These are phyloP conservation scores for Hypoxylon sp. DNA, from an alignment of 2,329 filamentous ascomycete species.

Conservation along the genomic window DNA sequence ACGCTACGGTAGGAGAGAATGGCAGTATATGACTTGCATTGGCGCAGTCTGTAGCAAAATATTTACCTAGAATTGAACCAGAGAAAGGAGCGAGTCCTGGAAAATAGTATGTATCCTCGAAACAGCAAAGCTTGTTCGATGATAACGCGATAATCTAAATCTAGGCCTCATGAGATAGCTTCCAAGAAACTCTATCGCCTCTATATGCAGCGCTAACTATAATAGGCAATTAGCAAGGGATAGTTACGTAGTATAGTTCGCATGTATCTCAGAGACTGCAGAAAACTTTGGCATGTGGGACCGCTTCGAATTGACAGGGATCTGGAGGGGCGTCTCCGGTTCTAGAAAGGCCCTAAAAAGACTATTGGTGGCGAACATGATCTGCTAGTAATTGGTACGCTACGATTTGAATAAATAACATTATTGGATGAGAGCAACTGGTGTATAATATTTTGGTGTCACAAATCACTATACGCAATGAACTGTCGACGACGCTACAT, in stretches of 20 bases:
- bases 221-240: conserved; percentile 31
- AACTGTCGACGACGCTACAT: neutral
- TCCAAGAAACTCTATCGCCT: conserved; percentile 27
- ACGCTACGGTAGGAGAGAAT: conserved; percentile 13
- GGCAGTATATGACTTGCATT: conserved; percentile 23
- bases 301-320: conserved; percentile 29
- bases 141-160: conserved; percentile 41
- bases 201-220: conserved; percentile 22
- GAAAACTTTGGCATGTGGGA: conserved; percentile 32
- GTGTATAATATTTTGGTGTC: conserved; percentile 36
- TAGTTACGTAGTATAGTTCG: conserved; percentile 36
- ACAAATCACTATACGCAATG: conserved; percentile 18
- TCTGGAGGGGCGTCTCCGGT: conserved; percentile 40
- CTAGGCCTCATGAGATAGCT: conserved; percentile 34
- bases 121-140: conserved; percentile 32
- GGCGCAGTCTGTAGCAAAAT: neutral
- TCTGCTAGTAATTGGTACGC: conserved; percentile 3
- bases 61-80: conserved; percentile 15
- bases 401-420: conserved; percentile 17
- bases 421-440: conserved; percentile 30
- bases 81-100: conserved; percentile 2
- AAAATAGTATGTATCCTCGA: conserved; percentile 14
- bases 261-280: neutral
- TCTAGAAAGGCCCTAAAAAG: conserved; percentile 36
- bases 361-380: conserved; percentile 37